Base-by-base conservation (phyloP, 1,284 basidiomycete genomes). In the Apiotrichum montevideense region DNA sequence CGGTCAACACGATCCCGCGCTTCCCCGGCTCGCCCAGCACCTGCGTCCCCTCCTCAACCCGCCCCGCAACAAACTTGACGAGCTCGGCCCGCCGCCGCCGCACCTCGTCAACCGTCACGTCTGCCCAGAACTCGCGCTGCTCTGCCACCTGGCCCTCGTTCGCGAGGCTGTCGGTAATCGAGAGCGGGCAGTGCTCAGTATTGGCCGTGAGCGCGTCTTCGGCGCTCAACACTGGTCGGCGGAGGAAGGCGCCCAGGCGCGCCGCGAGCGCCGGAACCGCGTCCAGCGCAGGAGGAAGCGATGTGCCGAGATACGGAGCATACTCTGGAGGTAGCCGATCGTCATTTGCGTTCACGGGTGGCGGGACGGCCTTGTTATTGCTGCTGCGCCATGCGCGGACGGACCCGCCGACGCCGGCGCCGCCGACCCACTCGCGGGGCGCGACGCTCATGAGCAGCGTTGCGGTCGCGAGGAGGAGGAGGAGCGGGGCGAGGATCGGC, bases 1-100 rank as follows among this genome's bases (percentile, higher is more conserved):
- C 78, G 0, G 78, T 77, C 46, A 78, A 63, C 21, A 79, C 78
- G 35, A 79, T 77, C 0, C 78, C 78, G 37, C 72, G 63, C 21
- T 62, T 60, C 11, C 58, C 55, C 34, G 65, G 60, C 3, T 46
- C 32, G 3, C 54, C 70, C 45, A 66, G 59, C 32, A 79, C 57
- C 11, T 44, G 45, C 33, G 66, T 66, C 1, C 78, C 76, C 4
- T 59, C 47, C 29, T 62, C 47, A 6, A 70, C 61, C 43, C 62
- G 48, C n/a, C 58, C 55, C 21, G 63, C 68, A 34, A 80, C 60
- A 55, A 66, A 71, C 11, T 61, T 47, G 7, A 79, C 73, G 13
- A 79, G 62, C 35, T 66, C 69, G 2, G 62, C 67, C 33, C 79
- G 55, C 32, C 71, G 62, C 33, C 53, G 29, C 7, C 51, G 52